Evolutionary conservation across 225 moss, liverwort and hornwort species (phyloP).

Genomic region (Polytrichum commune): DNA sequence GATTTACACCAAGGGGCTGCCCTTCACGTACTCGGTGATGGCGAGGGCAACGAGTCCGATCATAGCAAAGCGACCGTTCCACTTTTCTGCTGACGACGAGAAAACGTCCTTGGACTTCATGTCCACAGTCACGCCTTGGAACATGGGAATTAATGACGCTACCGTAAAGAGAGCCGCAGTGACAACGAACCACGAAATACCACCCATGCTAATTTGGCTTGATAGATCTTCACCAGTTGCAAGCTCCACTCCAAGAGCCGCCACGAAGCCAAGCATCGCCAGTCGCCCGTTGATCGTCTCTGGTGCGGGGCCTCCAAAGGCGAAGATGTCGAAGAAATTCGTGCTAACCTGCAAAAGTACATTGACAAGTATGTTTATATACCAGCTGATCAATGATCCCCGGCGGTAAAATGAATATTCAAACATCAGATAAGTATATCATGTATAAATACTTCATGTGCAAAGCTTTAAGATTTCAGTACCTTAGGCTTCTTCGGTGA

Average conservation of each 20-base stretch:
- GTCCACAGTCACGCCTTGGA: constrained; percentile 48
- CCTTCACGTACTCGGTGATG: constrained; percentile 57
- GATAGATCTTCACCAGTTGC: constrained; percentile 39
- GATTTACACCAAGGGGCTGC: constrained; percentile 22
- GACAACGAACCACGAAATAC: constrained; percentile 36
- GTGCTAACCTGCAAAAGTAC: constrained; percentile 34
- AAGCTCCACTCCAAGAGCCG: constrained; percentile 45
- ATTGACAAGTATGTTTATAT: neutral
- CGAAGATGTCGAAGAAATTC: constrained; percentile 45
- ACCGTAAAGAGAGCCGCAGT: constrained; percentile 38
- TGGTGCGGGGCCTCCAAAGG: constrained; percentile 47
- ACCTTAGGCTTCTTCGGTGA: constrained; percentile 25
- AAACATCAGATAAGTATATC: too few species aligned
- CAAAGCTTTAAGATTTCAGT: neutral
- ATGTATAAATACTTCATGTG: too few species aligned
- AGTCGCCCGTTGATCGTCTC: constrained; percentile 58
- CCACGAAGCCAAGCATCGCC: constrained; percentile 53
- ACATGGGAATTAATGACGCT: constrained; percentile 57
- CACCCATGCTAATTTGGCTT: constrained; percentile 49
- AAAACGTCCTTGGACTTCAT: constrained; percentile 48
- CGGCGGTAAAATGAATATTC: neutral
- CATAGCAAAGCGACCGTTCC: constrained; percentile 56
- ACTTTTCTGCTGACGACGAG: constrained; percentile 53
- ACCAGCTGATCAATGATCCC: neutral
- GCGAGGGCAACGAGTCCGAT: constrained; percentile 47